Base-by-base conservation (phyloP, 225 moss, liverwort and hornwort genomes). In the Asterella californica region DNA sequence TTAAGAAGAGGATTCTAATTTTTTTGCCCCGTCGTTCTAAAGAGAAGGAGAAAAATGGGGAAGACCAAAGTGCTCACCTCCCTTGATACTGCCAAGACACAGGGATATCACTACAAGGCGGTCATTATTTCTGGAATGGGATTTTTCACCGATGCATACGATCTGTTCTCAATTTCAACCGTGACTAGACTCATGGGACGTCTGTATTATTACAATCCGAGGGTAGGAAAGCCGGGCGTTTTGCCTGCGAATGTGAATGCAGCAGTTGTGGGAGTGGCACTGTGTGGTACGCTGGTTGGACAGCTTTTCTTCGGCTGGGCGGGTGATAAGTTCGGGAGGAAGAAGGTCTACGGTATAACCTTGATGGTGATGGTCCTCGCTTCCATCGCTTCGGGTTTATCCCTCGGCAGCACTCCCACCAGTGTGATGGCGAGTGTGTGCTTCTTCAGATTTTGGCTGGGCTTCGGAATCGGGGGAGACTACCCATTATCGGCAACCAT, bases 91-190 rank as follows among this genome's bases (percentile, higher is more conserved):
- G 86, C 86, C 3, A 82, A 87, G 59, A 87, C 86, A 9, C 86
- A 87, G 67, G 27, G 72, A 2, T 87, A 87, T 42, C 86, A 89
- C 38, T 89, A 86, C 81, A 84, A 63, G 22, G 91, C 94, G 15
- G 89, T 94, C 46, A 64, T 94, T 46, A 94, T 94, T 46, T 90
- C 94, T 4, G 94, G 94, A 0, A 91, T 92, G 94, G 94, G 94
- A 0, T 94, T 94, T 47, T 94, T 94, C 81, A 94, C 88, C 0
- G 88, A 88, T 55, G 91, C 91, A 0, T 93, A 89, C 50, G 91
- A 93, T 49, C 64, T 93, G 7, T 93, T 93, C 18, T 86, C 85
- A 2, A 91, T 93, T 30, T 80, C 91, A 2, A 84, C 87, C 10
- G 15, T 93, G 14, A 86, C 88, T 0, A 76, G 85, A 0, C 77